Conservation (phyloP, 2,329 filamentous ascomycete genomes). For the Zasmidium citrigriseum region DNA sequence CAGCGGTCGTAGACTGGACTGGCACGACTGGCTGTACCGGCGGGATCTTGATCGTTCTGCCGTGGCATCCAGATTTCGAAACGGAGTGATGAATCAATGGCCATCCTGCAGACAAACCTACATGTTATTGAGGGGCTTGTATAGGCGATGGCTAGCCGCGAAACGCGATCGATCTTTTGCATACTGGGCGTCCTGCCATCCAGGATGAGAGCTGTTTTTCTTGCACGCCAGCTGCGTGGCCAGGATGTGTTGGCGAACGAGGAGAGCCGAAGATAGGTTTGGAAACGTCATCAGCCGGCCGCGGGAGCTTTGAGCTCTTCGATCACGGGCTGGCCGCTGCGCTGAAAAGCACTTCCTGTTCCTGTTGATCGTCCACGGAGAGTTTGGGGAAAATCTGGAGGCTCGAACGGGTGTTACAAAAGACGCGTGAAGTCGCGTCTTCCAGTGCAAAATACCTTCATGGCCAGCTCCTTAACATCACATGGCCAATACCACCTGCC, state of each 20-base stretch:
- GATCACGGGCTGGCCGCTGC: neutral
- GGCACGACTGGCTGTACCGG: neutral
- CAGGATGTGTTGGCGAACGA: neutral
- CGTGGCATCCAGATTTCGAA: neutral
- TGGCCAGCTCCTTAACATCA: neutral
- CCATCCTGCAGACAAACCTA: neutral
- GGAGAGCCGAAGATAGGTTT: neutral
- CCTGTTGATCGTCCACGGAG: neutral
- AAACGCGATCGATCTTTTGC: neutral
- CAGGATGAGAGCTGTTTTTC: neutral
- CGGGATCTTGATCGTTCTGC: neutral
- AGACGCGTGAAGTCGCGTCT: too few species aligned
- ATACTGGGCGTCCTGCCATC: neutral
- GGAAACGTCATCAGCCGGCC: neutral
- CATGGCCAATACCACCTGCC: neutral
- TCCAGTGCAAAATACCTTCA: too few species aligned
- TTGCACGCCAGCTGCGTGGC: neutral
- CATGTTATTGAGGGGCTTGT: neutral
- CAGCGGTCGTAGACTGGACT: neutral
- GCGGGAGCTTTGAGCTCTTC: neutral
- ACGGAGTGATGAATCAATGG: neutral
- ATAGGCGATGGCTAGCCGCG: neutral
- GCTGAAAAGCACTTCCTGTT: neutral
- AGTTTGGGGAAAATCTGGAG: neutral
- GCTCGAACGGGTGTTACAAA: neutral